Base-by-base conservation (phyloP, 805 yeast genomes). In the Schizosaccharomyces japonicus region DNA sequence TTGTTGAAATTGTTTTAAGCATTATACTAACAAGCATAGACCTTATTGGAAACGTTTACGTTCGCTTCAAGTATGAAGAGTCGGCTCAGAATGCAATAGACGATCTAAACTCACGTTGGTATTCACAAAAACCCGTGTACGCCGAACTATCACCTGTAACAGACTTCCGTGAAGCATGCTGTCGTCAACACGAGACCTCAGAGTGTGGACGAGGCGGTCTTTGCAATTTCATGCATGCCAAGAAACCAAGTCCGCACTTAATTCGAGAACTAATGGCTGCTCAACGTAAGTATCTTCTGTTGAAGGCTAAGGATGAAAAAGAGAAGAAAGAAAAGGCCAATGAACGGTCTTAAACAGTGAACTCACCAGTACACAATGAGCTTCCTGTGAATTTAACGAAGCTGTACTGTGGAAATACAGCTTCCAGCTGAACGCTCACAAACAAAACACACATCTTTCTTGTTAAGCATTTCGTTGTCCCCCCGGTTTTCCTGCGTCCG, bases 151-250 rank as follows among this genome's bases (percentile, higher is more conserved):
- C 82, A 23, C 90, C 94, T 11, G 85, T 81, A 17, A 61, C 69
- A 3, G 75, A 70, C 56, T 73, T 80, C 53, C 65, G 68, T 42
- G 90, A 78, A 49, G 79, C 92, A 10, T 68, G 73, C 48, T 85
- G 96, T 57, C 66, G 81, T 36, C 78, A 78, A 39, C 77, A 78
- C 56, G 81, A 76, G 33, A 61, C 66, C 1, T 61, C 67, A 23
- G 64, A 63, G 11, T 85, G 96, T 58, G 71, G 68, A n/a, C 69
- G 95, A 57, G 87, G 84, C 1, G 80, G 76, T 29, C 70, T 72
- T 56, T 85, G 96, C 62, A 85, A 85, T 60, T 84, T 80, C 60
- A 78, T 83, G 71, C 96, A 85, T 60, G 68, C 77, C 2, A 67
- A 76, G 54, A 61, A 67, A 33, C 82, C 92, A 0, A 57, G 71